These are phyloP conservation scores for Lactarius evosmus DNA, from an alignment of 768 basidiomycete species.

Conservation along the genomic window DNA sequence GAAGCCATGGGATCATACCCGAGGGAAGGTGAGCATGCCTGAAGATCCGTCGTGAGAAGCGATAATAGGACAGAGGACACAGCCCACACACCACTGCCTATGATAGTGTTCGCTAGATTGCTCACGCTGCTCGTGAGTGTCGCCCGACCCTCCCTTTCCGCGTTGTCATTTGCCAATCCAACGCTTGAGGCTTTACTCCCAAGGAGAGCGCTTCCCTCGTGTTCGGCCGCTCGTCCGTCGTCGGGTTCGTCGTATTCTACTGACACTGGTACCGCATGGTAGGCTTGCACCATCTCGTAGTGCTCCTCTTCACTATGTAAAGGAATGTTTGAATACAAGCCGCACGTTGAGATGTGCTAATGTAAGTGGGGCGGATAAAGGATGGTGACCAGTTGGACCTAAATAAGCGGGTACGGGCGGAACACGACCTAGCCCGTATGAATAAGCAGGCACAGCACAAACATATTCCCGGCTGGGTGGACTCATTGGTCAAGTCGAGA, in stretches of 20 bases:
- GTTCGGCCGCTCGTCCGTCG: constrained; percentile 35
- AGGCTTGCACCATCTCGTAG: constrained; percentile 68
- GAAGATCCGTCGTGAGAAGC: not conserved
- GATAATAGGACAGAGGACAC: not conserved
- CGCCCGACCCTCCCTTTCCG: constrained; percentile 60
- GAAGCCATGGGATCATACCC: constrained; percentile 45
- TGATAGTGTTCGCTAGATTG: constrained; percentile 86
- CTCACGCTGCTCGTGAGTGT: constrained; percentile 65
- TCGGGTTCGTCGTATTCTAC: constrained; percentile 32
- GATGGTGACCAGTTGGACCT: not conserved
- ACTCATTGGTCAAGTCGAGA: not conserved
- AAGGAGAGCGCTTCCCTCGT: constrained; percentile 62
- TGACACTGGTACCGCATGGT: constrained; percentile 50
- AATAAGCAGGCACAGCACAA: not conserved
- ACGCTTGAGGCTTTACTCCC: constrained; percentile 39
- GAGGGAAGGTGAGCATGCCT: constrained; percentile 85
- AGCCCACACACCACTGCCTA: constrained; percentile 74
- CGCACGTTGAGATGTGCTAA: not conserved
- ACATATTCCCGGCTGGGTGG: not conserved
- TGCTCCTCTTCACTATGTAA: constrained; percentile 27
- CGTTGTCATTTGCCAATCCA: constrained; percentile 29
- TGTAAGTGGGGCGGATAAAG: not conserved
- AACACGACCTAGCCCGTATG: not conserved
- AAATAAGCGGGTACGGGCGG: not conserved
- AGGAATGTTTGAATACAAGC: constrained; percentile 3